Conservation (phyloP, 2,329 filamentous ascomycete species). For the Monosporascus sp. region DNA sequence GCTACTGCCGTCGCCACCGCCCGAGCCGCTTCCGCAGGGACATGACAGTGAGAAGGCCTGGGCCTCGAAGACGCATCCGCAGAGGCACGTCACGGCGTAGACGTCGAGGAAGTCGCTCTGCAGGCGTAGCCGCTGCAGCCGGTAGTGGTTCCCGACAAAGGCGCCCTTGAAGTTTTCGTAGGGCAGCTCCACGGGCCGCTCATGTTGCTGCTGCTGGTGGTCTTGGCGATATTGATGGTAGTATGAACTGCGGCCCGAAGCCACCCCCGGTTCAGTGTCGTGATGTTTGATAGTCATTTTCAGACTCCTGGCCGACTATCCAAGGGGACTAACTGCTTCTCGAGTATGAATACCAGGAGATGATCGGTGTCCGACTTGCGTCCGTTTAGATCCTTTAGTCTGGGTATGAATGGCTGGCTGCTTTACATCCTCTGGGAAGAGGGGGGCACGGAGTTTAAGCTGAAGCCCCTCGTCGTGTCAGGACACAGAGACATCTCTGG, state of each 20-base stretch:
- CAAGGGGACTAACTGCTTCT: background rate
- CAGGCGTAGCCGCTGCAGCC: constrained; percentile 8
- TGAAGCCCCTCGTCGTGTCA: too few species aligned
- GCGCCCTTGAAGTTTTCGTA: background rate
- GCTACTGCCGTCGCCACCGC: background rate
- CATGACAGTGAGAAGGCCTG: constrained; percentile 9
- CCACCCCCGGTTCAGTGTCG: background rate
- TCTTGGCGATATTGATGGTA: background rate
- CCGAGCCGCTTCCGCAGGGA: background rate
- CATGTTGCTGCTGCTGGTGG: background rate
- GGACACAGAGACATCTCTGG: too few species aligned
- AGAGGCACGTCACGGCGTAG: constrained; percentile 4
- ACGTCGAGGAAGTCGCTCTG: constrained; percentile 6
- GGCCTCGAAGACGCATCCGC: constrained; percentile 2
- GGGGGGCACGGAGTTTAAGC: too few species aligned
- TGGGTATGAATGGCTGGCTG: too few species aligned
- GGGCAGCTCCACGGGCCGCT: background rate
- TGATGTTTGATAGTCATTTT: background rate
- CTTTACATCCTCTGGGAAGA: too few species aligned
- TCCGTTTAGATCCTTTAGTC: too few species aligned
- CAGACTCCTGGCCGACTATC: background rate
- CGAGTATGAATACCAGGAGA: background rate
- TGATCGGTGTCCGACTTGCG: background rate
- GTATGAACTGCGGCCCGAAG: background rate
- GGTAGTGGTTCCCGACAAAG: background rate